A percentile compares a stretch with the other conserved stretches of the same genome.
Evolutionary conservation across 768 basidiomycete species (phyloP).

Genomic region (Rhizopogon salebrosus): DNA sequence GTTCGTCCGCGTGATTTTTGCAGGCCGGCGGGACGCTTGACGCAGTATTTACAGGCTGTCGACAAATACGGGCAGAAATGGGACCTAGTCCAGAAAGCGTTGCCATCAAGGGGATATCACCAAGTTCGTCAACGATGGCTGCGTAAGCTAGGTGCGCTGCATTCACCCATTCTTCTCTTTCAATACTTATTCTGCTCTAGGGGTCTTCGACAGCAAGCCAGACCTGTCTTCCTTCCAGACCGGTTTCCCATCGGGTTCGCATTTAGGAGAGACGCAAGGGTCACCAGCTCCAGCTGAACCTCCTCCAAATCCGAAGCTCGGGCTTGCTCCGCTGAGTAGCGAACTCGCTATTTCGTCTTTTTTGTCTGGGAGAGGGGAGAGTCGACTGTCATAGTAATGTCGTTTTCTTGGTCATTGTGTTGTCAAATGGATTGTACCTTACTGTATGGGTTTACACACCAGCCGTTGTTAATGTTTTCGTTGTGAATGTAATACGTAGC

Average conservation of each 20-base stretch:
- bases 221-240: conserved; percentile 30
- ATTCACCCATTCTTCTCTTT: background rate
- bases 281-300: conserved; percentile 14
- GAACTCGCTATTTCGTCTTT: conserved; percentile 25
- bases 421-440: background rate
- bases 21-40: background rate
- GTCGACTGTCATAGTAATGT: conserved; percentile 5
- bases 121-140: conserved; percentile 41
- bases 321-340: conserved; percentile 33
- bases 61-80: conserved; percentile 34
- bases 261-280: conserved; percentile 2
- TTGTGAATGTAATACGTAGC: background rate
- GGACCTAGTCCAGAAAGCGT: conserved; percentile 36
- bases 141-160: conserved; percentile 30
- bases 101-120: conserved; percentile 36
- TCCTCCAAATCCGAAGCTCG: conserved; percentile 31
- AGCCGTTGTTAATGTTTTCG: background rate
- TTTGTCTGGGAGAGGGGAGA: conserved; percentile 13
- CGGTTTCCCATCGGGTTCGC: conserved; percentile 13
- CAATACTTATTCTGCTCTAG: conserved; percentile 7
- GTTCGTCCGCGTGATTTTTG: conserved; percentile 11
- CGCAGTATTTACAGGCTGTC: conserved; percentile 24
- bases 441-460: background rate
- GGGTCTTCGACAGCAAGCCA: conserved; percentile 33
- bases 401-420: background rate